Conservation (phyloP, 164 flowering plant species). For the Liriodendron chinense region DNA sequence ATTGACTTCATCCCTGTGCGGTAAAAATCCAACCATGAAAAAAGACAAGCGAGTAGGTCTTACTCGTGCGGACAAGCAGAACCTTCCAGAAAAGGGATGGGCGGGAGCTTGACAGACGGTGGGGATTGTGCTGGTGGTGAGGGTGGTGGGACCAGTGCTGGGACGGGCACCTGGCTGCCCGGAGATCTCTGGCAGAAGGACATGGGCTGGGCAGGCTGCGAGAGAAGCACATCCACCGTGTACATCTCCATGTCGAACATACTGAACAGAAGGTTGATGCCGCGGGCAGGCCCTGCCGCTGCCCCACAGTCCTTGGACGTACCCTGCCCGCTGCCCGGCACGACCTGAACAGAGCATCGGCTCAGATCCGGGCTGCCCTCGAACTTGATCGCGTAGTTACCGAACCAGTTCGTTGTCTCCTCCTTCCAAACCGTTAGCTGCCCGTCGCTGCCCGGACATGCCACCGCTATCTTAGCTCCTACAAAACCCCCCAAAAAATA, state of each 20-base stretch:
- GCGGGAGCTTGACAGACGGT: constrained; percentile 30
- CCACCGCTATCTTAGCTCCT: constrained; percentile 73
- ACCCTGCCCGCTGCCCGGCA: constrained; percentile 31
- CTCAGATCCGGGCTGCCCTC: constrained; percentile 69
- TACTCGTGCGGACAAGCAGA: constrained; percentile 73
- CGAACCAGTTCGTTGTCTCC: constrained; percentile 69
- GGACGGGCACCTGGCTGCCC: constrained; percentile 20
- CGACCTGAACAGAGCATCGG: constrained; percentile 57
- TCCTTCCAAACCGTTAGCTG: constrained; percentile 47
- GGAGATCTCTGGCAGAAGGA: constrained; percentile 53
- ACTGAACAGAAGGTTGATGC: constrained; percentile 45
- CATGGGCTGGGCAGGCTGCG: constrained; percentile 80
- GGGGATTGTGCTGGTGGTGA: constrained; percentile 19
- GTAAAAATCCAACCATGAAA: not conserved
- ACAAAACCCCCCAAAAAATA: constrained; percentile 9
- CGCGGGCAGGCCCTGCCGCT: constrained; percentile 54
- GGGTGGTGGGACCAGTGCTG: constrained; percentile 15
- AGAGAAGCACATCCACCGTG: constrained; percentile 56
- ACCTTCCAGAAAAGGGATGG: constrained; percentile 44
- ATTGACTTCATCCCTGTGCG: not conserved
- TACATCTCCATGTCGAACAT: constrained; percentile 66
- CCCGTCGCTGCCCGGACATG: constrained; percentile 58
- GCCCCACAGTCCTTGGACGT: constrained; percentile 53
- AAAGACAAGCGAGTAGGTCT: constrained; percentile 13
- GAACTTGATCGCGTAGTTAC: constrained; percentile 61